Evolutionary conservation across 148 eudicot species (phyloP), one percentile per base, ranked within the genome.

Genomic region (Oxyria digyna): DNA sequence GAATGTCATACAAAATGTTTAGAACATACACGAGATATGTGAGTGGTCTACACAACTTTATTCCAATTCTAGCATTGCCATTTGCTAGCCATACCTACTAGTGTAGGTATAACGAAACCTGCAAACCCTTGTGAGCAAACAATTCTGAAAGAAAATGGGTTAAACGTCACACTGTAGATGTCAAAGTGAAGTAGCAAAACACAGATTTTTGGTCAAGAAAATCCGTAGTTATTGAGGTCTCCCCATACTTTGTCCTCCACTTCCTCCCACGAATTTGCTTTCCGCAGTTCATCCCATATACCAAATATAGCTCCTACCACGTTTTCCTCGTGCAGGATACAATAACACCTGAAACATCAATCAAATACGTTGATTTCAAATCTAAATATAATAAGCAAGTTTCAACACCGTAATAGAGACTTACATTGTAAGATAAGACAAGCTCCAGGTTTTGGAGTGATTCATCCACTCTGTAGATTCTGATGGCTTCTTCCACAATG

Each of bases 161-260:
- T 52, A 23, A 13, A 23, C 4, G 15, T 23, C 31, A 23, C n/a
- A n/a, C n/a, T n/a, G n/a, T n/a, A n/a, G n/a, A n/a, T n/a, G n/a
- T n/a, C n/a, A 20, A 23, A 23, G 24, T 15, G 62, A 23, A 21
- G 17, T 11, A 1, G 29, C 15, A 52, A 27, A 26, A 14, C 29
- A 31, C 38, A 29, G 35, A 27, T 7, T 26, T 29, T 24, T 42
- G 21, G 49, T 27, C 75, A 77, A 42, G 41, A 29, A 27, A 33
- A 69, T 43, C 63, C 74, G 12, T 80, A 80, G 48, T 75, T 69
- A 38, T 92, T 87, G 71, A 92, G 75, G 65, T 87, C 78, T 54
- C 96, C 96, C 98, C 98, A 92, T 54, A 89, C 91, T 31, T 70
- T 74, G 65, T 84, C 84, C 76, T 92, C 98, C 42, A 92, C 91